These are phyloP conservation scores for Mucor velutinosus DNA, from an alignment of 371 early-diverging fungal species.

Conservation along the genomic window DNA sequence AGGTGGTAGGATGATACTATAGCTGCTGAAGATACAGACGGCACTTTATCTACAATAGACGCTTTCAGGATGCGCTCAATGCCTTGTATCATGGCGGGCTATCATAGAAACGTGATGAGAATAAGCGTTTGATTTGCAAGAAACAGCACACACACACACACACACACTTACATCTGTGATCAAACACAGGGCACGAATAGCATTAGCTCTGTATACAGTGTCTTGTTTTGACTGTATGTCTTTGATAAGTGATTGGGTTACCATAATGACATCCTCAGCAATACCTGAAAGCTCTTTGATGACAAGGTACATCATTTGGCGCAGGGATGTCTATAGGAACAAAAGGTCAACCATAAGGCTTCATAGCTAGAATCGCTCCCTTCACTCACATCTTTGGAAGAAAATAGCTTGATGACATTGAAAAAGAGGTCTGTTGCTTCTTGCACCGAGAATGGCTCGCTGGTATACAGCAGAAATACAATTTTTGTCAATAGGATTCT, in stretches of 20 bases:
- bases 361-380: not conserved
- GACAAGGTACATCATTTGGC: conserved; percentile 95
- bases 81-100: conserved; percentile 93
- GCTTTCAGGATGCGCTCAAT: conserved; percentile 97
- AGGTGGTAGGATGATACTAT: conserved; percentile 92
- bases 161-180: conserved; percentile 81
- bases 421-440: conserved; percentile 98
- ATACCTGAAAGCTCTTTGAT: conserved; percentile 95
- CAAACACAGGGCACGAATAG: conserved; percentile 93
- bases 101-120: not conserved
- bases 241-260: conserved; percentile 93
- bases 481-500: conserved; percentile 91
- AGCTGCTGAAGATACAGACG: conserved; percentile 91
- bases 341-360: not conserved
- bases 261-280: conserved; percentile 97
- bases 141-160: no score
- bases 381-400: conserved; percentile 86
- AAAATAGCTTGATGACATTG: conserved; percentile 96
- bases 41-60: conserved; percentile 94
- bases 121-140: no score
- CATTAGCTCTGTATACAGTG: conserved; percentile 91
- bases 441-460: conserved; percentile 86
- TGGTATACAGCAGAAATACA: conserved; percentile 87
- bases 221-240: conserved; percentile 95
- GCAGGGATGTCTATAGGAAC: conserved; percentile 71